Evolutionary conservation across 495 filamentous ascomycete genomes (phyloP).

Genomic region (Neurospora cerealis): DNA sequence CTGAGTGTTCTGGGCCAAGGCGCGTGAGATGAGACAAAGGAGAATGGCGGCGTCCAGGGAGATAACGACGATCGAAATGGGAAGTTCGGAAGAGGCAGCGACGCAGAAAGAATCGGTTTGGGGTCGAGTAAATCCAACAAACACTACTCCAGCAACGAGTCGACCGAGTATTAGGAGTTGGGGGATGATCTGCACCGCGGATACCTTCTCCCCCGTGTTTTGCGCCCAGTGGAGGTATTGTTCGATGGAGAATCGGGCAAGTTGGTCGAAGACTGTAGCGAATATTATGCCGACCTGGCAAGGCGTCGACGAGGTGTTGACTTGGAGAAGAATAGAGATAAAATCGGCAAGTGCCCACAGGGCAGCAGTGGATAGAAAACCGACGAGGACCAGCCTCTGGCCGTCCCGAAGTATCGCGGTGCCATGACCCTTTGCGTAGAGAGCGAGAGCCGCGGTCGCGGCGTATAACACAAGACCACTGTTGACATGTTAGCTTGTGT

Average conservation of each 20-base stretch:
- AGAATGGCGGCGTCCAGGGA: slow-evolving; percentile 37
- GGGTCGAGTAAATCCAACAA: slow-evolving; percentile 38
- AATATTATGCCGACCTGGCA: slow-evolving; percentile 42
- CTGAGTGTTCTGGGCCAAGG: slow-evolving; percentile 15
- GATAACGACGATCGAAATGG: slow-evolving; percentile 33
- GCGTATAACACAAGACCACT: slow-evolving; percentile 45
- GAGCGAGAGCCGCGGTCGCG: slow-evolving; percentile 40
- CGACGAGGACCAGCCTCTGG: slow-evolving; percentile 53
- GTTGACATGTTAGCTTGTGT: not conserved
- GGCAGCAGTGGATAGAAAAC: slow-evolving; percentile 39
- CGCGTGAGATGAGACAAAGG: slow-evolving; percentile 24
- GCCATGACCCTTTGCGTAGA: slow-evolving; percentile 41
- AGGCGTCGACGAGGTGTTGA: slow-evolving; percentile 24
- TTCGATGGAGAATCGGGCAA: slow-evolving; percentile 38
- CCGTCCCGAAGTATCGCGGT: slow-evolving; percentile 42
- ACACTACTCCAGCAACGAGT: slow-evolving; percentile 37
- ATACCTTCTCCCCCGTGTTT: slow-evolving; percentile 22
- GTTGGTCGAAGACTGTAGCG: slow-evolving; percentile 42
- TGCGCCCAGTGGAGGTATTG: slow-evolving; percentile 43
- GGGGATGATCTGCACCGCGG: slow-evolving; percentile 20
- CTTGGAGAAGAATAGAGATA: slow-evolving; percentile 34
- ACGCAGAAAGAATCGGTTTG: slow-evolving; percentile 42
- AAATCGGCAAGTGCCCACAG: slow-evolving; percentile 45
- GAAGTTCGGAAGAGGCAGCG: slow-evolving; percentile 33
- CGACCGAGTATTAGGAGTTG: slow-evolving; percentile 35